phyloP scores from a whole-genome alignment of 1,284 basidiomycete species.

The Fomitopsis schrenkii region DNA sequence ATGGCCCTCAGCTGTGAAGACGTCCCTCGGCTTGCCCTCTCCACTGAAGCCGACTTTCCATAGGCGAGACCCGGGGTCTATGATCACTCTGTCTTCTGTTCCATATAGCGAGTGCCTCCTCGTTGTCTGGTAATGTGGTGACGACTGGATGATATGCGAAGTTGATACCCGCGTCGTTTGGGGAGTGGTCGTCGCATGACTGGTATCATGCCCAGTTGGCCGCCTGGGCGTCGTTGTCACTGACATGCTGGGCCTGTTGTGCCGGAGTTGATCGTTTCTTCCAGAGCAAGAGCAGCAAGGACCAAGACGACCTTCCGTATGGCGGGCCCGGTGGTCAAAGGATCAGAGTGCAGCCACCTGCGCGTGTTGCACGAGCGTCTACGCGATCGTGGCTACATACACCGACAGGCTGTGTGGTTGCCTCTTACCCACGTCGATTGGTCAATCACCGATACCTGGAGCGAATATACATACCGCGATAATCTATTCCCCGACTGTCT shows the following conservation, averaged over 20 bases:
- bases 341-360: background rate
- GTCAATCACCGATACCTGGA: too few species aligned
- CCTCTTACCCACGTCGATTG: too few species aligned
- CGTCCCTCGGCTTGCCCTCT: slow-evolving; percentile 77
- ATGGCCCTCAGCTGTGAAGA: slow-evolving; percentile 54
- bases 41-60: slow-evolving; percentile 92
- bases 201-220: slow-evolving; percentile 26
- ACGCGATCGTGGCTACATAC: background rate
- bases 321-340: too few species aligned
- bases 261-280: background rate
- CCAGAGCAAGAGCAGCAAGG: background rate
- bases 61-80: slow-evolving; percentile 79
- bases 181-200: slow-evolving; percentile 40
- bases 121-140: slow-evolving; percentile 75
- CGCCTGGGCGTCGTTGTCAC: slow-evolving; percentile 43
- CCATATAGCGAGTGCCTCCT: slow-evolving; percentile 79
- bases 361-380: background rate
- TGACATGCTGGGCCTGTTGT: background rate
- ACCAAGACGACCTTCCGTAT: too few species aligned
- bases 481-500: background rate
- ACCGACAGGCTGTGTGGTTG: background rate
- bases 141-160: slow-evolving; percentile 53
- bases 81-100: slow-evolving; percentile 80
- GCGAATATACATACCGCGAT: background rate
- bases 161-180: slow-evolving; percentile 44